Base-by-base conservation (phyloP, 2,329 filamentous ascomycete genomes). In the Achaetomium macrosporum region DNA sequence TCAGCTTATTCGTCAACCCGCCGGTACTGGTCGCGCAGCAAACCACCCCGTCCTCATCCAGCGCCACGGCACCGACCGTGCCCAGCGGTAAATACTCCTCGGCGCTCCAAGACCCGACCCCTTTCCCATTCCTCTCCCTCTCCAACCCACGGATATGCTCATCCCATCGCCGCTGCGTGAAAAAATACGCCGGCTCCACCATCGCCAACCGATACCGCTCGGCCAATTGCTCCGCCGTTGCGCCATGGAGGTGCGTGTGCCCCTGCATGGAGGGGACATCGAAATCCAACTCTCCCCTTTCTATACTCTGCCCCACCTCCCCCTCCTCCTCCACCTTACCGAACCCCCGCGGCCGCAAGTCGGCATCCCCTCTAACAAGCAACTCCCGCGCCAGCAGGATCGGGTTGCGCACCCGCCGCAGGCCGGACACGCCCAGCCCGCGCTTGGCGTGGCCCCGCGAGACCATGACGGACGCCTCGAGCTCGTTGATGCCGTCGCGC, bases 391-490 rank as follows among this genome's bases (percentile, higher is more conserved):
- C 90, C 1, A 95, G 75, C 46, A 81, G 72, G 55, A 96, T 84
- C 0, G 90, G 90, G 65, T 95, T 90, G 59, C 84, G 84, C n/a
- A 93, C 86, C 40, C 76, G 81, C 6, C 76, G 78, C 13, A 95
- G 68, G 3, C 88, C 81, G 71, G 88, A 88, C 6, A 90, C 82
- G 3, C 88, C 88, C 0, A 88, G 87, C 15, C 84, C 89, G 35
- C 88, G 81, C 73, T 95, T 96, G 39, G 82, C 78, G 52, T 76
- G 74, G 0, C 85, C 86, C 29, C 77, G 76, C 2, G 85, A 87
- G 0, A 95, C 87, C 90, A 95, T 95, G 47, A 95, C 81, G 9
- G 83, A 88, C 1, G 88, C 88, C 70, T 96, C 90, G 56, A 95
- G 83, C 71, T 96, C 88, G 66, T 91, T 90, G 57, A 84, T 79